Base-by-base conservation (phyloP, 345 rosid genomes). In the Carallia brachiata region DNA sequence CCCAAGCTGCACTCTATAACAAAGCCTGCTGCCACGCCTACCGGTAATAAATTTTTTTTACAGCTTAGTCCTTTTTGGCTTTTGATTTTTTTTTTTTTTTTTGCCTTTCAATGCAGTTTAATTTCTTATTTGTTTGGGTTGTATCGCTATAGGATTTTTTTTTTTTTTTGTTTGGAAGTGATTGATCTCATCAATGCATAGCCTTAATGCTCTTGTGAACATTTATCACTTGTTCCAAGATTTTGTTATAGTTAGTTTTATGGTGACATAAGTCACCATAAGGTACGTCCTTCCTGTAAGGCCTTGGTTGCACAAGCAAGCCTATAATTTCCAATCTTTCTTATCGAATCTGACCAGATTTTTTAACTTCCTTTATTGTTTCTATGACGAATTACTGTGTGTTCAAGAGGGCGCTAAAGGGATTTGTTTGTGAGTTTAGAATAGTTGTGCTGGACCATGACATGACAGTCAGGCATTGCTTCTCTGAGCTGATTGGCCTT, bases 21-120 rank as follows among this genome's bases (percentile, higher is more conserved):
- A 95, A 95, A 86, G 97, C 97, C 44, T 90, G 97, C 73, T 92
- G 97, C 79, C 96, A 87, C 84, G 93, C 93, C 68, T 92, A 84
- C 82, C 71, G 81, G 97, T 89, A 82, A 58, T 75, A 19, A 56
- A 56, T 7, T 16, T 1, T 23, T 27, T 56, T 4, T 56, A 7
- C 60, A 56, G 60, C 31, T 19, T 9, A 19, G 34, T 44, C 12
- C 2, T 15, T 68, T 7, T 19, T 40, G 17, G 28, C 10, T 64
- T 19, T 56, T 68, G 34, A 36, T 60, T 32, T 32, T 32, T 32
- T 1, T 32, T 32, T 32, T 32, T 32, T 36, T 48, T 3, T 17
- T 17, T 59, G n/a, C 37, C 50, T 3, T 32, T 4, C 34, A 32
- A 1, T 32, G 34, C 34, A 23, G 48, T 40, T 40, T 40, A 40